phyloP scores from a whole-genome alignment of 2,329 filamentous ascomycete genomes.

The Aspergillus fijiensis region DNA sequence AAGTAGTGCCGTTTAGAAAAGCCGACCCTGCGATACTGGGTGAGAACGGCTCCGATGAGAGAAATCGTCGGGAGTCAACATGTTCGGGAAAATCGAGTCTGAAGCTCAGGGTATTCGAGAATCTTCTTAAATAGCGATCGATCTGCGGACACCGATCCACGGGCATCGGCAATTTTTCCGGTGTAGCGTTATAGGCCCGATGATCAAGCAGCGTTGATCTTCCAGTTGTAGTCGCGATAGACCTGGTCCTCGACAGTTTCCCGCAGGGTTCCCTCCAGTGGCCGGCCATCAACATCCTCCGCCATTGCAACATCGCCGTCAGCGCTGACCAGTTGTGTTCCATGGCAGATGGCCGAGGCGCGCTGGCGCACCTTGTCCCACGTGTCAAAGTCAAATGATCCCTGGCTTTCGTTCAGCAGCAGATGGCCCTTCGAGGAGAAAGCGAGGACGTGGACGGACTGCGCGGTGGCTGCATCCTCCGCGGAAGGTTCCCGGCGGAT shows the following conservation, averaged over 20 bases:
- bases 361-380: slow-evolving; percentile 71
- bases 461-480: slow-evolving; percentile 60
- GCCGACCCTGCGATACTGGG: neutral
- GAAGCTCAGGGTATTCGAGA: neutral
- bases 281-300: slow-evolving; percentile 41
- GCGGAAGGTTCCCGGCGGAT: slow-evolving; percentile 63
- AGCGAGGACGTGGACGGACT: slow-evolving; percentile 77
- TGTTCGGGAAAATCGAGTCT: neutral
- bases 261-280: slow-evolving; percentile 61
- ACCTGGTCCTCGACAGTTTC: slow-evolving; percentile 61
- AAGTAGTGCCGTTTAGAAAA: neutral
- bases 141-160: neutral
- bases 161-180: neutral
- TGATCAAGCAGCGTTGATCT: slow-evolving; percentile 36
- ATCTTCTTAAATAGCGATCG: neutral
- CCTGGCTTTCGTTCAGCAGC: slow-evolving; percentile 78
- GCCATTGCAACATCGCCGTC: slow-evolving; percentile 47
- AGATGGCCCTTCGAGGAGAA: slow-evolving; percentile 74
- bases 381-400: slow-evolving; percentile 69
- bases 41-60: neutral
- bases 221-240: slow-evolving; percentile 40
- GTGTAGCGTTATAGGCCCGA: neutral
- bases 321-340: slow-evolving; percentile 36
- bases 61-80: neutral
- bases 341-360: slow-evolving; percentile 66